Evolutionary conservation across 148 eudicot genomes (phyloP), one percentile per base, ranked within the genome.

Genomic region (Cornus florida): DNA sequence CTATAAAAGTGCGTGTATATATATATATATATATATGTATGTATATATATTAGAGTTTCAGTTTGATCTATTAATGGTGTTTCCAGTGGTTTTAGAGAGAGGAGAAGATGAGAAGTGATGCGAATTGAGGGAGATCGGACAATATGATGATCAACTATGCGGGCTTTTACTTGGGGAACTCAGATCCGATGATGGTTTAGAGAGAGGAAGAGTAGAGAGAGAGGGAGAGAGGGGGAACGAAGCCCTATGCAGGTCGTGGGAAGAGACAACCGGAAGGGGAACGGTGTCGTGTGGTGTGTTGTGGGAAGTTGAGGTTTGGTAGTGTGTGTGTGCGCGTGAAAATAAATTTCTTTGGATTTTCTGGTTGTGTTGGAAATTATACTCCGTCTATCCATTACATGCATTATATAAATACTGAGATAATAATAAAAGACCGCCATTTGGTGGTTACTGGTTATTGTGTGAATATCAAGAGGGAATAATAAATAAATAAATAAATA

Each of bases 151-250:
- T 8, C 43, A 60, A 53, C 59, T 16, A 53, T 12, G 17, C 38
- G 78, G 28, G 35, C 2, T 46, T 77, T 35, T 22, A 53, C 68
- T 48, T 73, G 82, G 77, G 72, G 75, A 78, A 75, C 75, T 78
- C 81, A 68, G 88, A 86, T 86, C 86, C 83, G 83, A 73, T 56
- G 76, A 69, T 74, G 69, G 59, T 12, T 53, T 12, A 14, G 59
- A 53, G 59, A 53, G 59, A 53, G 2, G 7, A 16, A 53, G 59
- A 0, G 59, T 53, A 66, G 74, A 73, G 79, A 16, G 82, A 79
- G 84, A 67, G 70, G 41, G 46, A 46, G 69, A 33, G 64, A 35
- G 79, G 6, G 24, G 70, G 59, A 53, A 12, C 59, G 59, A 53
- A 13, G 59, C 59, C 59, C 59, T 53, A 53, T 53, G 59, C 59